phyloP scores from a whole-genome alignment of 768 basidiomycete genomes.

The Amanita subjunquillea region DNA sequence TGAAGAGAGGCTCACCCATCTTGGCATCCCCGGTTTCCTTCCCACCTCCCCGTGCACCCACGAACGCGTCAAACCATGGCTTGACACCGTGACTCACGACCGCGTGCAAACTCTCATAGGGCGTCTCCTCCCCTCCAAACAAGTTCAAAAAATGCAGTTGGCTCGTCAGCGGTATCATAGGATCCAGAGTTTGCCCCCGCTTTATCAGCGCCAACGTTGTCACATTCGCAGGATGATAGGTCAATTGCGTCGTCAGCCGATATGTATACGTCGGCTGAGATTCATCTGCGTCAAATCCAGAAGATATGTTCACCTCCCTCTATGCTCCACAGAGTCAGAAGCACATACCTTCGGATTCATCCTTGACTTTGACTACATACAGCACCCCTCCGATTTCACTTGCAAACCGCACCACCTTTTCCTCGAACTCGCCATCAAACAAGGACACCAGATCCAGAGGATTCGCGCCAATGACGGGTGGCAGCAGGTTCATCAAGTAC shows the following conservation, averaged over 20 bases:
- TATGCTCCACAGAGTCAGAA: constrained; percentile 2
- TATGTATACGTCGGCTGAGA: constrained; percentile 52
- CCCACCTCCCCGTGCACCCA: constrained; percentile 66
- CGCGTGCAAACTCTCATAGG: constrained; percentile 93
- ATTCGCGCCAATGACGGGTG: constrained; percentile 71
- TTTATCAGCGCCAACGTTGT: constrained; percentile 95
- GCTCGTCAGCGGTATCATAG: constrained; percentile 63
- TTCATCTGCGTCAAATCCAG: constrained; percentile 41
- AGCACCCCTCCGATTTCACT: constrained; percentile 66
- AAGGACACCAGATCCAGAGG: constrained; percentile 54
- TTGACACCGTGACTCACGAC: constrained; percentile 94
- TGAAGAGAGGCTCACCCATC: constrained; percentile 39
- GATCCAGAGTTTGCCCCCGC: constrained; percentile 74
- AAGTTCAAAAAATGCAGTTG: constrained; percentile 92
- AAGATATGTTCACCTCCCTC: constrained; percentile 1
- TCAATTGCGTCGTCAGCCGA: constrained; percentile 59
- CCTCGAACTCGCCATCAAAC: constrained; percentile 68
- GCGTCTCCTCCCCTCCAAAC: constrained; percentile 80
- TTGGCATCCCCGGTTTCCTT: constrained; percentile 67
- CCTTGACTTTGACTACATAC: constrained; percentile 73
- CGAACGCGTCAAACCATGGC: constrained; percentile 97
- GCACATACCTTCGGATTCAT: constrained; percentile 60
- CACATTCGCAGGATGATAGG: constrained; percentile 70
- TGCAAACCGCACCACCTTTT: constrained; percentile 67
- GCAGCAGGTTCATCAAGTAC: constrained; percentile 65